Conservation (phyloP, 2,329 filamentous ascomycete species). For the Verticillium zaregamsianum region DNA sequence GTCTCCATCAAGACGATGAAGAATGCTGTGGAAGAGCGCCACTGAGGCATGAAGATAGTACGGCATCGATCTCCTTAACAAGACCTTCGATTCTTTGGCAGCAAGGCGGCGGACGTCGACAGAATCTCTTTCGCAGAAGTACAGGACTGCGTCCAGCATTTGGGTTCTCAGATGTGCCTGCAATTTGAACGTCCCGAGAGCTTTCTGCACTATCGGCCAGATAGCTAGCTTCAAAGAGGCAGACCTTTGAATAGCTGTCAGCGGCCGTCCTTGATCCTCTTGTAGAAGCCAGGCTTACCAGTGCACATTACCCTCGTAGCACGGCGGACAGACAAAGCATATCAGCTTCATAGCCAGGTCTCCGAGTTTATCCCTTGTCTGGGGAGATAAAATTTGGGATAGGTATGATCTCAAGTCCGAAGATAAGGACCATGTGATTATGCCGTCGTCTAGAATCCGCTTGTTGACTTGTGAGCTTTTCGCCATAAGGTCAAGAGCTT, state of each 20-base stretch:
- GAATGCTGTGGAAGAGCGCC: slow-evolving; percentile 24
- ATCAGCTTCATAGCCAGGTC: slow-evolving; percentile 17
- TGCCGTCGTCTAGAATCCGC: too few relatives aligned
- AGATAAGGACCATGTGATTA: too few relatives aligned
- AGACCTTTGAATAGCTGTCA: too few relatives aligned
- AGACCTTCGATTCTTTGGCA: slow-evolving; percentile 16
- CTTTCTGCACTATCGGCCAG: too few relatives aligned
- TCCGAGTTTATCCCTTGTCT: slow-evolving; percentile 15
- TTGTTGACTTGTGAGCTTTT: too few relatives aligned
- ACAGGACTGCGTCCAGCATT: slow-evolving; percentile 23
- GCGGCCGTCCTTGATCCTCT: too few relatives aligned
- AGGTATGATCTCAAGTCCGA: too few relatives aligned
- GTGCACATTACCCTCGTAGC: slow-evolving; percentile 24
- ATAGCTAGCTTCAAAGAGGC: too few relatives aligned
- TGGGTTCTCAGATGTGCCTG: slow-evolving; percentile 11
- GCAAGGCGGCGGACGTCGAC: slow-evolving; percentile 19
- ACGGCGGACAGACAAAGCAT: slow-evolving; percentile 24
- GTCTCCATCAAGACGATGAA: slow-evolving; percentile 20
- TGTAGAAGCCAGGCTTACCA: slow-evolving; percentile 16
- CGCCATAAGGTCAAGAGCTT: too few relatives aligned
- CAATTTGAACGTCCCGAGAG: slow-evolving; percentile 8
- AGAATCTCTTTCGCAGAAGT: slow-evolving; percentile 25
- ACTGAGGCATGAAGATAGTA: slow-evolving; percentile 26
- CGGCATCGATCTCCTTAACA: slow-evolving; percentile 23
- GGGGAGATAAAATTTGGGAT: not conserved